Percentiles rank a stretch among this genome's conserved stretches.
Conservation (phyloP, 208 protist genomes). For the Entamoeba moshkovskii region DNA sequence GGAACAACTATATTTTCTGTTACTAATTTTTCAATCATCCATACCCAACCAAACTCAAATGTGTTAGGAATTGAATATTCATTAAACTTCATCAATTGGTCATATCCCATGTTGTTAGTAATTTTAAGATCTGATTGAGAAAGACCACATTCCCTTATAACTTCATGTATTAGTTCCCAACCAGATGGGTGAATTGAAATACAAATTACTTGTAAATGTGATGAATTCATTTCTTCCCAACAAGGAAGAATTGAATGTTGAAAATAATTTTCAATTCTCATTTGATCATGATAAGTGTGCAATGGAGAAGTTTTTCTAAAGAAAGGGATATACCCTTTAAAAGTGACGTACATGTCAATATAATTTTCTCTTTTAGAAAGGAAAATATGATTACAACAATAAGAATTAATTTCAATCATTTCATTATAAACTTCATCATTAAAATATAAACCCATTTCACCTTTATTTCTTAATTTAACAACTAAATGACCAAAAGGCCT, state of each 20-base stretch:
- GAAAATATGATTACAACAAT: too few relatives aligned
- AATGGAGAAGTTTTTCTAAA: background rate
- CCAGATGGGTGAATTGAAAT: background rate
- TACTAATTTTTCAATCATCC: background rate
- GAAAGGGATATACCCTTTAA: background rate
- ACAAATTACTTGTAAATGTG: background rate
- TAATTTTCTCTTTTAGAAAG: too few relatives aligned
- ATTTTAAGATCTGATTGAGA: background rate
- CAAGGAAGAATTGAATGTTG: background rate
- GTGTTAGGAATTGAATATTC: background rate
- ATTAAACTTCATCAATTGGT: background rate
- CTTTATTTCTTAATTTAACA: background rate
- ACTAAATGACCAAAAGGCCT: background rate
- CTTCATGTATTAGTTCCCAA: background rate
- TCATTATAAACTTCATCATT: too few relatives aligned
- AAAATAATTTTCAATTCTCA: conserved; percentile 5
- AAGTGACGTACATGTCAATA: background rate
- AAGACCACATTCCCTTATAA: background rate
- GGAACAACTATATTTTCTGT: background rate
- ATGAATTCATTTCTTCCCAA: background rate
- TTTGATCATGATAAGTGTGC: background rate
- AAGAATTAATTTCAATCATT: too few relatives aligned
- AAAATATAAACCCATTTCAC: background rate
- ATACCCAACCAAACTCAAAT: background rate
- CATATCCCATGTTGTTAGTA: background rate